phyloP scores from a whole-genome alignment of 2,329 filamentous ascomycete species.

The Ceratocystis variospora region DNA sequence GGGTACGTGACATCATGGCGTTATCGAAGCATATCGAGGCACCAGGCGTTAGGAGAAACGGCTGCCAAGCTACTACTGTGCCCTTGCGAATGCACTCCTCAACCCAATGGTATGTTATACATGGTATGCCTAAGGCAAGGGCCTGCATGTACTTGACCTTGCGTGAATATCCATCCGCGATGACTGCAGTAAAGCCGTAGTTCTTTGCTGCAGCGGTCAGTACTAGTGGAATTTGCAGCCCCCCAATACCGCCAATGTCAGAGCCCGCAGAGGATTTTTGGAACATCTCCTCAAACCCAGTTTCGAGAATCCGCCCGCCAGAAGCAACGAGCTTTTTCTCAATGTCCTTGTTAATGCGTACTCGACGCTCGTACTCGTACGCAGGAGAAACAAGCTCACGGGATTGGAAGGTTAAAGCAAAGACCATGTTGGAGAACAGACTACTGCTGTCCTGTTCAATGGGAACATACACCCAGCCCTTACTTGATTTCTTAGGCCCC shows the following conservation, averaged over 20 bases:
- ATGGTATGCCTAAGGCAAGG: constrained; percentile 75
- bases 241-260: background rate
- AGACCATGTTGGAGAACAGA: constrained; percentile 70
- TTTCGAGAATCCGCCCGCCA: constrained; percentile 57
- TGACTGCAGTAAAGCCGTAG: constrained; percentile 67
- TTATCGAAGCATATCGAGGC: constrained; percentile 63
- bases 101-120: constrained; percentile 71
- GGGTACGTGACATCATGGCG: constrained; percentile 58
- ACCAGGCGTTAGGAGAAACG: constrained; percentile 76
- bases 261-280: constrained; percentile 26
- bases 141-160: constrained; percentile 92
- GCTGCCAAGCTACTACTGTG: constrained; percentile 55
- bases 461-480: constrained; percentile 17
- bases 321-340: constrained; percentile 51
- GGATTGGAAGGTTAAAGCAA: constrained; percentile 62
- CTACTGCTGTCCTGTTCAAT: constrained; percentile 17
- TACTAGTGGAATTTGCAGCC: constrained; percentile 28
- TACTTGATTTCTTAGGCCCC: background rate
- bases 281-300: constrained; percentile 75
- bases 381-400: constrained; percentile 37
- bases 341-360: constrained; percentile 33
- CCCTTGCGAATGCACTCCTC: constrained; percentile 51
- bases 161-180: constrained; percentile 73
- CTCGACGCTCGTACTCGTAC: constrained; percentile 34
- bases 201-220: constrained; percentile 40